Evolutionary conservation across 1,284 basidiomycete genomes (phyloP).

Genomic region (Sphagnurus paluster): DNA sequence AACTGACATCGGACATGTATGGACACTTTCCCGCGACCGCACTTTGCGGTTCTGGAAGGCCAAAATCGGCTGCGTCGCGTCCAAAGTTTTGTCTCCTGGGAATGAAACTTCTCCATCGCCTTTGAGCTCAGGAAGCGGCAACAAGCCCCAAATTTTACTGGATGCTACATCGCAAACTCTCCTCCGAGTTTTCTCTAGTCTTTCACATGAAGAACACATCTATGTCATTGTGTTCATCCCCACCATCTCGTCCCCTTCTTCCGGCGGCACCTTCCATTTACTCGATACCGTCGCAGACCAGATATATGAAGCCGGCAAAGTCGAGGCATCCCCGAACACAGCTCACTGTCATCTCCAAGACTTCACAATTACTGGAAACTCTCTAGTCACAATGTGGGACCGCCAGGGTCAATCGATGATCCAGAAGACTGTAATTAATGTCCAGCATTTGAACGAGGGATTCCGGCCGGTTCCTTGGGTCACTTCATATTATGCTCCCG

Average conservation of each 20-base stretch:
- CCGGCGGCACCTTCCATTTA: slow-evolving; percentile 72
- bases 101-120: slow-evolving; percentile 36
- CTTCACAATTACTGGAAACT: slow-evolving; percentile 56
- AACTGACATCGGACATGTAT: slow-evolving; percentile 70
- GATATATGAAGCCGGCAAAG: slow-evolving; percentile 51
- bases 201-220: slow-evolving; percentile 42
- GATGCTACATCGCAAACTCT: slow-evolving; percentile 61
- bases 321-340: slow-evolving; percentile 60
- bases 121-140: slow-evolving; percentile 30
- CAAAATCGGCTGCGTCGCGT: slow-evolving; percentile 66
- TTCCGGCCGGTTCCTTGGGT: slow-evolving; percentile 47
- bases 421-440: slow-evolving; percentile 51
- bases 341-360: slow-evolving; percentile 74
- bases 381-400: slow-evolving; percentile 73
- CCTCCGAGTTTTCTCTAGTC: slow-evolving; percentile 53
- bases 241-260: slow-evolving; percentile 55
- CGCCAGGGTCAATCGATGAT: slow-evolving; percentile 73
- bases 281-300: slow-evolving; percentile 54
- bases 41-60: slow-evolving; percentile 83
- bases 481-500: slow-evolving; percentile 54
- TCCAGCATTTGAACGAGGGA: slow-evolving; percentile 33
- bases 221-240: slow-evolving; percentile 70
- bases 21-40: slow-evolving; percentile 88
- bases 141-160: slow-evolving; percentile 48
- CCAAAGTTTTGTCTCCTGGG: slow-evolving; percentile 47